Conservation (phyloP, 2,329 filamentous ascomycete species). For the Bipolaris zeicola region DNA sequence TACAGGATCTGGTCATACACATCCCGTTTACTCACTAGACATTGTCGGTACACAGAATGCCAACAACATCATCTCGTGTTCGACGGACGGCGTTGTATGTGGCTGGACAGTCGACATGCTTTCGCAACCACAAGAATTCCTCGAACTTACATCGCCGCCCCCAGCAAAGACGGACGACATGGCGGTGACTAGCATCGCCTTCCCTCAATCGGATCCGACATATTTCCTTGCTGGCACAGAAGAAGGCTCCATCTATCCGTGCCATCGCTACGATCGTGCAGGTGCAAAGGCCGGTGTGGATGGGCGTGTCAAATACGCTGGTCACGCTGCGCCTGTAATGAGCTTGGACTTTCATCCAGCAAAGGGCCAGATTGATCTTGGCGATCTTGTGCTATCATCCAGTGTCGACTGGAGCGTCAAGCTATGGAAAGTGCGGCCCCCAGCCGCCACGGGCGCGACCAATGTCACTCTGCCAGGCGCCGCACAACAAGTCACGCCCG, state of each 20-base stretch:
- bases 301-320: conserved; percentile 82
- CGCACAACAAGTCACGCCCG: conserved; percentile 65
- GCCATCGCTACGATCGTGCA: conserved; percentile 95
- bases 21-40: conserved; percentile 92
- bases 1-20: conserved; percentile 92
- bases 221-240: conserved; percentile 98
- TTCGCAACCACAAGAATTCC: conserved; percentile 90
- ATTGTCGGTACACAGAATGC: conserved; percentile 98
- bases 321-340: conserved; percentile 93
- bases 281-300: conserved; percentile 97
- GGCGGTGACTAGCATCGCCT: conserved; percentile 90
- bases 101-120: conserved; percentile 99
- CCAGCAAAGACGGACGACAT: conserved; percentile 88
- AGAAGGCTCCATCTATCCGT: conserved; percentile 94
- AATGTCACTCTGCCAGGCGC: conserved; percentile 49
- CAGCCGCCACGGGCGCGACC: conserved; percentile 66
- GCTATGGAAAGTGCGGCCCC: conserved; percentile 90
- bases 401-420: conserved; percentile 97
- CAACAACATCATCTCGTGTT: conserved; percentile 97
- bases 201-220: conserved; percentile 92
- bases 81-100: conserved; percentile 94
- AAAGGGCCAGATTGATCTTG: conserved; percentile 88
- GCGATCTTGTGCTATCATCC: conserved; percentile 89
- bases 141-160: conserved; percentile 83
- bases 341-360: conserved; percentile 94